Evolutionary conservation across 306 rosid genomes (phyloP).

Genomic region (Vicia sativa): DNA sequence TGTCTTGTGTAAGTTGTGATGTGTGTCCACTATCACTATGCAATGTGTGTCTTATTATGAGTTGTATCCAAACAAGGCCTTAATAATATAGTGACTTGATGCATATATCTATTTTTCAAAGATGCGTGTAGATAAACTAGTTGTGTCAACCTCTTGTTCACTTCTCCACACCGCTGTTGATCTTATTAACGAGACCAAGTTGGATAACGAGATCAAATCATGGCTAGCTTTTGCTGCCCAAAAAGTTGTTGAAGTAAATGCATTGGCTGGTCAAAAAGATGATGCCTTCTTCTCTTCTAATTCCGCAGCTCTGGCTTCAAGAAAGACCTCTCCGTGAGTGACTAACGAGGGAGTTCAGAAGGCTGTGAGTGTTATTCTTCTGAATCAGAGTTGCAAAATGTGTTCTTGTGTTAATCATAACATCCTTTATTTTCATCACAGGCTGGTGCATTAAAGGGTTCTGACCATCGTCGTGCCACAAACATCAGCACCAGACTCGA

Average conservation of each 20-base stretch:
- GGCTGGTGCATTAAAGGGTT: constrained; percentile 90
- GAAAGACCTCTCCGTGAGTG: constrained; percentile 82
- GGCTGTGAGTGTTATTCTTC: constrained; percentile 65
- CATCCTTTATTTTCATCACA: constrained; percentile 38
- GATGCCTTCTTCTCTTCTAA: constrained; percentile 74
- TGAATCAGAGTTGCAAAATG: constrained; percentile 3
- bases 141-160: constrained; percentile 86
- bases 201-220: constrained; percentile 78
- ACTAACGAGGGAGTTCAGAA: constrained; percentile 77
- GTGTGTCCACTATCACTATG: neutral
- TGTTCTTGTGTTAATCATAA: constrained; percentile 24
- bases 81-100: neutral
- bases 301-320: constrained; percentile 72
- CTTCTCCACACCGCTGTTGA: constrained; percentile 95
- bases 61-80: neutral
- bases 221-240: constrained; percentile 96
- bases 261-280: constrained; percentile 71
- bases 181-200: constrained; percentile 81
- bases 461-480: constrained; percentile 85
- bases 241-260: constrained; percentile 85
- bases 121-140: constrained; percentile 62
- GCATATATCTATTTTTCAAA: constrained; percentile 11
- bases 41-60: too few species aligned
- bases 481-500: constrained; percentile 81
- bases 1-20: neutral